These are phyloP conservation scores for Xylariaceae sp. DNA, from an alignment of 2,329 filamentous ascomycete genomes.

Conservation along the genomic window DNA sequence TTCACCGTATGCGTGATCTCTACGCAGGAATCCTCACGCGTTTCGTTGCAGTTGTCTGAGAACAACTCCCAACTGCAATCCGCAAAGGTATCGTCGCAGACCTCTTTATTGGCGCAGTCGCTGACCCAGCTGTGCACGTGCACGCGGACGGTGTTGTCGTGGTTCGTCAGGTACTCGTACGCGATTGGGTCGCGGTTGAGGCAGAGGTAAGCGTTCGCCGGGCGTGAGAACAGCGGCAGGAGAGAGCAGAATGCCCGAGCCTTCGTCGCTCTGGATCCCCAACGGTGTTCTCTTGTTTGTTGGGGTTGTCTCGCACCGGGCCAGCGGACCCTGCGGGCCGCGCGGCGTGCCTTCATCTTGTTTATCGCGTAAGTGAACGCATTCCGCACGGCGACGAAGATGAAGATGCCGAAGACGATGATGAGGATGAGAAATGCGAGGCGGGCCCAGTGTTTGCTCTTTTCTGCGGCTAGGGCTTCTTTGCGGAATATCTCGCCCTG, in stretches of 20 bases:
- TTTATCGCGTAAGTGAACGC: too few species aligned
- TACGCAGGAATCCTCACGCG: too few species aligned
- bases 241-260: background rate
- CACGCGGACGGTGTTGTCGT: constrained; percentile 5
- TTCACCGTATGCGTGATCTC: too few species aligned
- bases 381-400: background rate
- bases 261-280: too few species aligned
- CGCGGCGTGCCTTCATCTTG: background rate
- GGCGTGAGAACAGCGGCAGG: background rate
- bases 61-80: too few species aligned
- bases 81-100: background rate
- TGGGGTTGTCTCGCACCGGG: too few species aligned
- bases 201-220: background rate
- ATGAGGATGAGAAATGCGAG: background rate
- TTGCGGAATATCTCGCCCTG: background rate
- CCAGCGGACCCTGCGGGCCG: background rate
- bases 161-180: constrained; percentile 9
- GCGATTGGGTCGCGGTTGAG: background rate
- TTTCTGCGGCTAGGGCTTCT: background rate
- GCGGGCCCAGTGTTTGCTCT: background rate
- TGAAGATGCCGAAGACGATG: background rate
- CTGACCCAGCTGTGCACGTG: constrained; percentile 10
- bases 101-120: constrained; percentile 1
- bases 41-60: too few species aligned
- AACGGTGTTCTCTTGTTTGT: too few species aligned